A percentile compares a stretch with the other conserved stretches of the same genome.
Evolutionary conservation across 2,329 filamentous ascomycete species (phyloP).

Genomic region (Acarospora socialis): DNA sequence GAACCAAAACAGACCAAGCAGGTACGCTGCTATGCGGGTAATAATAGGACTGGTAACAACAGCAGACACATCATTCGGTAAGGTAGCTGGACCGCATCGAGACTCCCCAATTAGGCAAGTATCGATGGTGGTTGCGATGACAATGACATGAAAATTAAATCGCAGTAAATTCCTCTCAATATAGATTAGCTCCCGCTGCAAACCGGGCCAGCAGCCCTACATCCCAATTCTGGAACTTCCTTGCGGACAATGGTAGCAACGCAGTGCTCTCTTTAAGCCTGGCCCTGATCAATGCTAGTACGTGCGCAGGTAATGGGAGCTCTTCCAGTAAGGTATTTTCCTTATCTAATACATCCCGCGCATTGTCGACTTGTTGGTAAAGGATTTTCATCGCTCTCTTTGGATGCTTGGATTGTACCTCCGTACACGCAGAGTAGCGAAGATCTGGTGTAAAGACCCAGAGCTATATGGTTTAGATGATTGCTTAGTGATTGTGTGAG

Average conservation of each 20-base stretch:
- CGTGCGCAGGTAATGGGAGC: slow-evolving; percentile 8
- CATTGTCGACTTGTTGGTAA: slow-evolving; percentile 6
- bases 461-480: too few species aligned
- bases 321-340: slow-evolving; percentile 10
- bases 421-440: slow-evolving; percentile 6
- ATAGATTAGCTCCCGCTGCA: neutral
- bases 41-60: too few species aligned
- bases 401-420: neutral
- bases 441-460: slow-evolving; percentile 13
- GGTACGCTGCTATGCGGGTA: too few species aligned
- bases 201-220: slow-evolving; percentile 11
- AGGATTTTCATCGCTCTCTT: slow-evolving; percentile 14
- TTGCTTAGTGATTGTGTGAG: too few species aligned
- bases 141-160: too few species aligned
- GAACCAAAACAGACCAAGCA: too few species aligned
- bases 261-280: slow-evolving; percentile 7
- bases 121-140: too few species aligned
- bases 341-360: slow-evolving; percentile 4
- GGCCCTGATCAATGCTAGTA: slow-evolving; percentile 6
- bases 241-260: slow-evolving; percentile 8
- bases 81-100: too few species aligned
- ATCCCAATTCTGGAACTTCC: slow-evolving; percentile 10
- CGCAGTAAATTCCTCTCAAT: neutral
- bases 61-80: too few species aligned
- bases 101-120: too few species aligned